Base-by-base conservation (phyloP, 2,329 filamentous ascomycete genomes). In the Neofusicoccum umdonicola region DNA sequence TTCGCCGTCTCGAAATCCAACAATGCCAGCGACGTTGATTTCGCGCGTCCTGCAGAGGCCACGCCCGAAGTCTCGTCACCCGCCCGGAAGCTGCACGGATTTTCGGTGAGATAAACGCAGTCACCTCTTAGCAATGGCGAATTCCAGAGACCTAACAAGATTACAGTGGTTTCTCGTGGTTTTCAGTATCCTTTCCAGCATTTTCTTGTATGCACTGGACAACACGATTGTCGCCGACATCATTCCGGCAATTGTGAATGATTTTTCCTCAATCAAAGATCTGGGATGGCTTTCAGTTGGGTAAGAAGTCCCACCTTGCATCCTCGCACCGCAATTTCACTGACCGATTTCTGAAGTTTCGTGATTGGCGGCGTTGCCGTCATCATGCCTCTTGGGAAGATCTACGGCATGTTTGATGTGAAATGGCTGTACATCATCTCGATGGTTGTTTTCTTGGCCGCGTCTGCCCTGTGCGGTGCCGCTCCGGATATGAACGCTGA, bases 371-470 rank as follows among this genome's bases (percentile, higher is more conserved):
- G 37, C 37, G 80, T 80, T 0, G 78, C 74, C 45, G 41, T 79
- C 1, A 72, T 84, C 2, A 82, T 83, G 51, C 84, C 84, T 0
- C 67, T 85, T 0, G 82, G 82, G 1, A 82, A 86, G 67, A 67
- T 84, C 0, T 77, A 80, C 17, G 79, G 85, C 63, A 77, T 85
- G 17, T 86, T 82, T 66, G 84, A 85, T 3, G 77, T 84, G 2
- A 77, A 81, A 22, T 78, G 66, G 3, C 72, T 72, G 3, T 73
- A 73, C 67, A 72, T 76, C 56, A 27, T 68, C 6, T 68, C 80
- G 2, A 76, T 85, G 1, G 74, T 72, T 13, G 66, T 84, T 1
- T 87, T 87, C 66, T 76, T 76, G 0, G 68, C 87, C 0, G 85
- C 85, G 0, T 85, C 83, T 63, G 82, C 79, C 0, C 75, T 88